Evolutionary conservation across 345 rosid genomes (phyloP).

Genomic region (Pistacia atlantica): DNA sequence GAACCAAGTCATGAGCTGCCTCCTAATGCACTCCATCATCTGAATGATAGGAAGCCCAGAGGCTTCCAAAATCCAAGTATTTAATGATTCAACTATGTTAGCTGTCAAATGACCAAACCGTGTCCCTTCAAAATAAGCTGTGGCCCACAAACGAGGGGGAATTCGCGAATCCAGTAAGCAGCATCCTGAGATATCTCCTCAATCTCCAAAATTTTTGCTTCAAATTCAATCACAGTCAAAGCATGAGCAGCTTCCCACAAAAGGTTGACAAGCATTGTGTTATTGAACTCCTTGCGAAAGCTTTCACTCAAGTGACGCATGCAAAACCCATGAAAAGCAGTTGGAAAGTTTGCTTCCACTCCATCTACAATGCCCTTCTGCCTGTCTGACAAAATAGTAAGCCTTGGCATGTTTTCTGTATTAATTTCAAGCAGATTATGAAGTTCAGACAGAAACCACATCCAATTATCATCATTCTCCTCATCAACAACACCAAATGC

Average conservation of each 20-base stretch:
- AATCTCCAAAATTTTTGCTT: constrained; percentile 84
- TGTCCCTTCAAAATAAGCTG: constrained; percentile 93
- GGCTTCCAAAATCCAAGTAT: constrained; percentile 90
- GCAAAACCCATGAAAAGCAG: constrained; percentile 97
- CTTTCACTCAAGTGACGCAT: constrained; percentile 95
- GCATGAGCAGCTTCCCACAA: constrained; percentile 98
- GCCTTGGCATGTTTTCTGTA: constrained; percentile 96
- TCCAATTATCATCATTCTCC: constrained; percentile 97
- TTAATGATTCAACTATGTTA: constrained; percentile 78
- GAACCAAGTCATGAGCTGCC: constrained; percentile 99
- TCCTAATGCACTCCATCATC: constrained; percentile 98
- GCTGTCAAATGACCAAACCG: constrained; percentile 92
- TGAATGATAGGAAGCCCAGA: constrained; percentile 96
- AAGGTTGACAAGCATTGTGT: constrained; percentile 84
- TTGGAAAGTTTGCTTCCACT: constrained; percentile 91
- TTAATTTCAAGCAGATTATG: constrained; percentile 91
- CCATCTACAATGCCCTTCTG: constrained; percentile 89
- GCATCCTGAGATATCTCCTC: constrained; percentile 96
- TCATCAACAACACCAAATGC: constrained; percentile 97
- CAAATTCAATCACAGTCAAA: constrained; percentile 83
- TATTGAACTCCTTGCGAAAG: constrained; percentile 92
- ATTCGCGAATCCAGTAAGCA: constrained; percentile 90
- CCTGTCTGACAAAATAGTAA: constrained; percentile 91
- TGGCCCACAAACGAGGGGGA: constrained; percentile 96
- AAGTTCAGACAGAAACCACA: constrained; percentile 98